Percentiles rank a stretch among this genome's conserved stretches.
Evolutionary conservation across 2,329 filamentous ascomycete genomes (phyloP).

Genomic region (Ophiostoma perfectum): DNA sequence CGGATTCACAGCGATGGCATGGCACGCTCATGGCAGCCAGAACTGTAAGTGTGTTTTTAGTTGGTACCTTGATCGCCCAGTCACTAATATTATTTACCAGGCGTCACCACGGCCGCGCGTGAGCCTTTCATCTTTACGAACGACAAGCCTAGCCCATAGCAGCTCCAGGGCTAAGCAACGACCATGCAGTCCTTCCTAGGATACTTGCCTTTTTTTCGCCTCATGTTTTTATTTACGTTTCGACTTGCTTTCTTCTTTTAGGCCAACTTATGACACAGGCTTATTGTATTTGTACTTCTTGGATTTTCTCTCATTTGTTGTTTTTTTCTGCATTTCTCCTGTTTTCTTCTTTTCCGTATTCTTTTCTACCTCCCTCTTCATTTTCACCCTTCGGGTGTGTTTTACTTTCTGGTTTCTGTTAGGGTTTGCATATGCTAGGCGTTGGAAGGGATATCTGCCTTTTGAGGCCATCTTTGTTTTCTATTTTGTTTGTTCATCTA

Average conservation of each 20-base stretch:
- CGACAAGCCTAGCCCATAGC: not conserved
- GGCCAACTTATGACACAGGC: not conserved
- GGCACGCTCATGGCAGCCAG: conserved; percentile 43
- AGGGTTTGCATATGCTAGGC: conserved; percentile 8
- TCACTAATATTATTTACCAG: not conserved
- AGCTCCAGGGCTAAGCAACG: not conserved
- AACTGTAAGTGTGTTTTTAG: not conserved
- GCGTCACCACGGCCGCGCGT: conserved; percentile 1
- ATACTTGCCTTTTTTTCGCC: not conserved
- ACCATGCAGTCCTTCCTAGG: not conserved
- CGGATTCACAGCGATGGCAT: conserved; percentile 47
- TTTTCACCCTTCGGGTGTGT: not conserved
- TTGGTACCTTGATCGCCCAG: not conserved
- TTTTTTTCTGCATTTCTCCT: not conserved
- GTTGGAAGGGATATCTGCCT: not conserved
- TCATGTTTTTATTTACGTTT: not conserved
- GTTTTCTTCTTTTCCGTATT: not conserved
- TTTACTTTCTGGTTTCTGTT: not conserved
- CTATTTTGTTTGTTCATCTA: not conserved
- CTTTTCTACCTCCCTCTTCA: not conserved
- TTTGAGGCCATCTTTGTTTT: conserved; percentile 6
- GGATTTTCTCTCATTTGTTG: not conserved
- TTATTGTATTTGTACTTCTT: conserved; percentile 10
- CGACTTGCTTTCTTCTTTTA: not conserved
- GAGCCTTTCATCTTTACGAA: not conserved